phyloP scores from a whole-genome alignment of 331 rosid genomes.

The Prunus yedoensis region DNA sequence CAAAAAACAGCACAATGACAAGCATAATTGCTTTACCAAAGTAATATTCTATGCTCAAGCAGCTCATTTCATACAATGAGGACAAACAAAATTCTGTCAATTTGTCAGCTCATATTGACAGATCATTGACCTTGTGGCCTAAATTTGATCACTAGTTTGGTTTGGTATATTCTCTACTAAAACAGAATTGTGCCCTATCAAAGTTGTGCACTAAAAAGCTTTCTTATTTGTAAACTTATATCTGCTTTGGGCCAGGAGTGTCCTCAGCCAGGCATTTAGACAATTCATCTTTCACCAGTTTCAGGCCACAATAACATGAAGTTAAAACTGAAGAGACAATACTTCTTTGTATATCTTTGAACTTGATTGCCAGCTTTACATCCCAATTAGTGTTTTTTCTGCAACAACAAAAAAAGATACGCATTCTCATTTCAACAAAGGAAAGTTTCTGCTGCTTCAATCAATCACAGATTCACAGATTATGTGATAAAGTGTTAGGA shows the following conservation, averaged over 20 bases:
- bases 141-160: neutral
- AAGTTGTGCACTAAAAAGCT: conserved; percentile 12
- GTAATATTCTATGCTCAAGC: neutral
- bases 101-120: conserved; percentile 13
- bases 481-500: neutral
- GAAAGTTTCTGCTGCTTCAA: conserved; percentile 14
- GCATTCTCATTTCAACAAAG: neutral
- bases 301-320: conserved; percentile 48
- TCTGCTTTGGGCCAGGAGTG: conserved; percentile 11
- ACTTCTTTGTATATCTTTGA: conserved; percentile 48
- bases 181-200: conserved; percentile 16
- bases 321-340: conserved; percentile 53
- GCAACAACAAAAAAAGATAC: conserved; percentile 7
- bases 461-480: neutral
- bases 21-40: too few relatives aligned
- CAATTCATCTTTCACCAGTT: conserved; percentile 34
- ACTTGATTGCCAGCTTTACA: conserved; percentile 58
- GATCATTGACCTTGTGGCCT: conserved; percentile 11
- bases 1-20: too few relatives aligned
- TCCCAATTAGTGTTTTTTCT: conserved; percentile 58
- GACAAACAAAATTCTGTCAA: conserved; percentile 20
- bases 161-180: conserved; percentile 8
- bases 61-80: conserved; percentile 15
- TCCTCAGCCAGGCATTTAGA: conserved; percentile 20
- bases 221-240: neutral